Percentiles rank a stretch among this genome's conserved stretches.
phyloP scores from a whole-genome alignment of 768 basidiomycete species.

The Psilocybe tampanensis region DNA sequence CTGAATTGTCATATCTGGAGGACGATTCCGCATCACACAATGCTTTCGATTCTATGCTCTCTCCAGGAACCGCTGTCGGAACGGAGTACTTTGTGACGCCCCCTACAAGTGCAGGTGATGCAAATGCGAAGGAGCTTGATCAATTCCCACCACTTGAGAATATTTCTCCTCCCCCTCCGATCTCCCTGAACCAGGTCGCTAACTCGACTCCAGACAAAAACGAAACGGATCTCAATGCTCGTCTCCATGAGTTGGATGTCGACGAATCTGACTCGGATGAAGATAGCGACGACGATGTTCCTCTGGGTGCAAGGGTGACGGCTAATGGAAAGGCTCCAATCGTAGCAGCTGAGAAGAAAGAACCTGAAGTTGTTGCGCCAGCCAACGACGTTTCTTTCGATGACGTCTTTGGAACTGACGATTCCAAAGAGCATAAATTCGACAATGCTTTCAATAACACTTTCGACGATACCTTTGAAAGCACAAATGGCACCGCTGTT shows the following conservation, averaged over 20 bases:
- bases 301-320: conserved; percentile 25
- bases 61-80: conserved; percentile 36
- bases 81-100: conserved; percentile 67
- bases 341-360: not conserved
- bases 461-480: not conserved
- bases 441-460: not conserved
- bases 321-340: conserved; percentile 14
- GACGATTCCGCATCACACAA: conserved; percentile 2
- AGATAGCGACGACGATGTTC: conserved; percentile 46
- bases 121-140: conserved; percentile 16
- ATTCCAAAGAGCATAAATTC: conserved; percentile 3
- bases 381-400: conserved; percentile 21
- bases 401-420: conserved; percentile 25
- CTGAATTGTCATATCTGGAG: conserved; percentile 17
- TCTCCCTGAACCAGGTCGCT: conserved; percentile 31
- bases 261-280: conserved; percentile 59
- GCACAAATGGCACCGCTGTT: conserved; percentile 8
- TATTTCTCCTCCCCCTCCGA: conserved; percentile 40
- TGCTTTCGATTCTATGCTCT: conserved; percentile 8
- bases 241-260: conserved; percentile 59
- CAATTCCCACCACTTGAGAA: conserved; percentile 37
- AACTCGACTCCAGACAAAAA: conserved; percentile 23
- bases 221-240: conserved; percentile 55
- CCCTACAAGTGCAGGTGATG: conserved; percentile 40
- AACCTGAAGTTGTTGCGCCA: not conserved